phyloP scores from a whole-genome alignment of 1,284 basidiomycete species.

The Wolfiporia cocos region DNA sequence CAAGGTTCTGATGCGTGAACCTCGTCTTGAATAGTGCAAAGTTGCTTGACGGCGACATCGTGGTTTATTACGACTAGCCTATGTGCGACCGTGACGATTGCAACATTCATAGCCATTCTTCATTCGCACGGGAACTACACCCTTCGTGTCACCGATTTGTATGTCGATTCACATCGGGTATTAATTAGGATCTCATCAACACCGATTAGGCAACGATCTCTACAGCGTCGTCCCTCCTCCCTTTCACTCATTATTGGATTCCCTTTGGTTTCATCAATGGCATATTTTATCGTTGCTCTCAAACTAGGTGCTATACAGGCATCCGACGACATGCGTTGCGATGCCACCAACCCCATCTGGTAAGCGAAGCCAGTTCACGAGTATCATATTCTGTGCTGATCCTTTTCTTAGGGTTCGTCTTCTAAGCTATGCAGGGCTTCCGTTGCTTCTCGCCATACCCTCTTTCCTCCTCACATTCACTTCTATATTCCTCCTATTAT shows the following conservation, averaged over 20 bases:
- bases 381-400: background rate
- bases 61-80: slow-evolving; percentile 45
- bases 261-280: slow-evolving; percentile 38
- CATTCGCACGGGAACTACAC: slow-evolving; percentile 37
- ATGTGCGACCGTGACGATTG: slow-evolving; percentile 43
- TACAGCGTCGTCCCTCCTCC: slow-evolving; percentile 33
- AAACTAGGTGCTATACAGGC: slow-evolving; percentile 38
- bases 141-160: slow-evolving; percentile 23
- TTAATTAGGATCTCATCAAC: background rate
- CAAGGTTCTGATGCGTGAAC: too few species aligned
- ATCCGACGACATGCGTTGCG: slow-evolving; percentile 47
- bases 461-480: slow-evolving; percentile 37
- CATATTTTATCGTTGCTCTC: slow-evolving; percentile 39
- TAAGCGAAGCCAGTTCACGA: slow-evolving; percentile 21
- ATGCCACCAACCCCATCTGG: slow-evolving; percentile 49
- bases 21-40: slow-evolving; percentile 35
- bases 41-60: slow-evolving; percentile 37
- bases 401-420: slow-evolving; percentile 46
- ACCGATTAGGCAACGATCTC: slow-evolving; percentile 12
- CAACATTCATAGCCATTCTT: slow-evolving; percentile 39
- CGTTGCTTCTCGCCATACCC: slow-evolving; percentile 46
- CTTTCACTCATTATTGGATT: slow-evolving; percentile 30
- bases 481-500: slow-evolving; percentile 11
- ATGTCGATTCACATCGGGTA: slow-evolving; percentile 8
- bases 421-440: slow-evolving; percentile 51